phyloP scores from a whole-genome alignment of 768 basidiomycete genomes.

The Terana coerulea region DNA sequence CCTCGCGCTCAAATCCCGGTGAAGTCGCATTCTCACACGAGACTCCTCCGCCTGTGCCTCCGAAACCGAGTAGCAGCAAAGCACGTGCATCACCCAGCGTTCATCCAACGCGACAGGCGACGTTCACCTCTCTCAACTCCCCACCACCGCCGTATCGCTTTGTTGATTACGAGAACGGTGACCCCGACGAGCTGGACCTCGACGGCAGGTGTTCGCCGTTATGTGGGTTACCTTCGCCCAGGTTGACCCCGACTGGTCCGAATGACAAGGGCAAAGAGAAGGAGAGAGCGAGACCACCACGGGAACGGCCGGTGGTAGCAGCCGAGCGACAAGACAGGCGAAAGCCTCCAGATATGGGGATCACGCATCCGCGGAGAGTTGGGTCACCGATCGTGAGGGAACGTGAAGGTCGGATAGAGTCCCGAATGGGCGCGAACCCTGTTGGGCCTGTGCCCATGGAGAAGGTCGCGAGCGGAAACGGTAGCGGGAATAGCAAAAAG shows the following conservation, averaged over 20 bases:
- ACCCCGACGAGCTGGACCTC: conserved; percentile 20
- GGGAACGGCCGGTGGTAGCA: conserved; percentile 17
- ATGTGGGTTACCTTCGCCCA: conserved; percentile 24
- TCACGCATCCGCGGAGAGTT: conserved; percentile 22
- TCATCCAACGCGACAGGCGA: not conserved
- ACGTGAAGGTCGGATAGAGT: conserved; percentile 20
- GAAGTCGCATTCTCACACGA: conserved; percentile 5
- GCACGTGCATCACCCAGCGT: not conserved
- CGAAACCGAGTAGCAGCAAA: conserved; percentile 1
- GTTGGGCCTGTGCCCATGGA: conserved; percentile 21
- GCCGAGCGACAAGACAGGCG: conserved; percentile 24
- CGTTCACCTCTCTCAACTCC: conserved; percentile 6
- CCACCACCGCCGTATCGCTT: conserved; percentile 17
- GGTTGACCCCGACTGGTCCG: conserved; percentile 10
- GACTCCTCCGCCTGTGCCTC: conserved; percentile 12
- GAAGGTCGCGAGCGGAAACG: conserved; percentile 24
- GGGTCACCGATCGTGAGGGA: conserved; percentile 22
- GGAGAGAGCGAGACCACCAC: conserved; percentile 12
- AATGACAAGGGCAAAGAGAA: conserved; percentile 24
- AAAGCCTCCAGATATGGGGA: conserved; percentile 16
- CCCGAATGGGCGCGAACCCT: conserved; percentile 13
- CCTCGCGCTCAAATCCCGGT: conserved; percentile 7
- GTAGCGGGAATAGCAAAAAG: conserved; percentile 20
- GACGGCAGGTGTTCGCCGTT: conserved; percentile 33
- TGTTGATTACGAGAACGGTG: conserved; percentile 9